Base-by-base conservation (phyloP, 1,284 basidiomycete species). In the Boletellus sp. region DNA sequence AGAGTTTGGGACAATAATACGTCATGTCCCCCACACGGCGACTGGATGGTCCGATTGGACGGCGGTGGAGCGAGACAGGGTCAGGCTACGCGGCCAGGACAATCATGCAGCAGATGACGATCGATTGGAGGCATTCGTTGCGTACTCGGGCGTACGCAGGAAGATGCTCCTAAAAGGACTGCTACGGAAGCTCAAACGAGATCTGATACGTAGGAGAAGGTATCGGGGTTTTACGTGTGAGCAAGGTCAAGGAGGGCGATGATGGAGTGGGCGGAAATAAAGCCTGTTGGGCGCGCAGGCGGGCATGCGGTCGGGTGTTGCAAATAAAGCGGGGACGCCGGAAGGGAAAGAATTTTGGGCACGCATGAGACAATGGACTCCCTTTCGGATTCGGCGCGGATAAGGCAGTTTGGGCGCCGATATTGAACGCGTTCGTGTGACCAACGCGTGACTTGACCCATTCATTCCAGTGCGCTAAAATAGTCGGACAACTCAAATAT, bases 21-120 rank as follows among this genome's bases (percentile, higher is more conserved):
- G 62, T 60, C 61, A 64, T 62, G 56, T 48, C 59, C 53, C 56
- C 56, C 57, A 53, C 61, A 61, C 56, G 62, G 60, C 61, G 57
- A 53, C 51, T 61, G 43, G 42, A 45, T 45, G 36, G 47, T 44
- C 40, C 56, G 26, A 49, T 36, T 49, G 55, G 56, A 36, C 50
- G 44, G 50, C 35, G 32, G 21, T 59, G 49, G 42, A 41, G 51
- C 50, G 51, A 56, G 52, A 59, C 49, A 60, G 56, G 59, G 60
- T 60, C 50, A 30, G 41, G 36, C 26, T 19, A 60, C 57, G 60
- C 60, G 61, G 61, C 41, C 47, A 32, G 42, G 36, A 52, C 52
- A 49, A 58, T 60, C 48, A 51, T 18, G 30, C 16, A 18, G 26
- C 22, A 16, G 24, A 42, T 24, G 26, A 61, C 49, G 49, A 50